Evolutionary conservation across 1,284 basidiomycete species (phyloP), one percentile per base, ranked within the genome.

Genomic region (Pascua guehoae): DNA sequence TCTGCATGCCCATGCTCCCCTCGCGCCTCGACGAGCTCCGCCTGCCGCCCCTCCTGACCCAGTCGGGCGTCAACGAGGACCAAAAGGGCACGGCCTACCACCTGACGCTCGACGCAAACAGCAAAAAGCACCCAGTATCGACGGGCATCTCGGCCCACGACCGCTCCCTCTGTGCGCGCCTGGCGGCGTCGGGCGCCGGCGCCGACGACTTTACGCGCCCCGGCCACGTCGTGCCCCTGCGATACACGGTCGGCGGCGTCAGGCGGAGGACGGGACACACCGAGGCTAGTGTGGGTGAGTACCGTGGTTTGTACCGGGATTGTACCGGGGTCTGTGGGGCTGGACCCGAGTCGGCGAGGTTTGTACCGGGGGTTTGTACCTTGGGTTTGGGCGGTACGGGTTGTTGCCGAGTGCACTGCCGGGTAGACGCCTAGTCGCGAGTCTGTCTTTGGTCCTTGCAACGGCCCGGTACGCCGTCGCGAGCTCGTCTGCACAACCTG

Each of bases 111-210:
- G 96, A 98, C 78, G 95, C 95, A 76, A 88, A 85, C 68, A 81
- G 49, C 39, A 24, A 62, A 16, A 63, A 57, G 56, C 69, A 69
- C 51, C 62, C 64, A 32, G 60, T 67, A 12, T 88, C 91, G 1
- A 99, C 96, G 10, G 96, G 96, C 40, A 99, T 99, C 68, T 96
- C 92, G 48, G 95, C 96, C 4, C 87, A 92, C 76, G 95, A 99
- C 78, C 86, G 96, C 57, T 87, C 91, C 8, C 81, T 94, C 55
- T 95, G 93, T 9, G 89, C 84, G 1, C 84, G 89, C 43, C 87
- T 88, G 55, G 84, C 98, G 38, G 88, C 93, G 24, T 66, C 64
- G 78, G 83, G 45, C 63, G 64, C 82, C n/a, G 71, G 70, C 2
- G 76, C 88, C n/a, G 78, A 82, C 8, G 88, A 96, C 67, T 97